Conservation (phyloP, 2,329 filamentous ascomycete species). For the Claviceps maximensis region DNA sequence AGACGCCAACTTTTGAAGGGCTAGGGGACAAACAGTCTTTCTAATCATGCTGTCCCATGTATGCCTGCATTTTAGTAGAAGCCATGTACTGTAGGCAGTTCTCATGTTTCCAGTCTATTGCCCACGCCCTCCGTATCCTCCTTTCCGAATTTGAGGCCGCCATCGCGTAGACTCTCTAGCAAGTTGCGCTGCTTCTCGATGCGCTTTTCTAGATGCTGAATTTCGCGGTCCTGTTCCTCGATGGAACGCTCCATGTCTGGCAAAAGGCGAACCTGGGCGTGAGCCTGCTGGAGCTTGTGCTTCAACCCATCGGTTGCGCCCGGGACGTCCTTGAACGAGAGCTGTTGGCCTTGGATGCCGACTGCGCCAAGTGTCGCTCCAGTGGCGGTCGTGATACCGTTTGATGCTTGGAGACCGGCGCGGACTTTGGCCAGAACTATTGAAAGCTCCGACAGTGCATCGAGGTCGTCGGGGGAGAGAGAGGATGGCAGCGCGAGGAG, state of each 20-base stretch:
- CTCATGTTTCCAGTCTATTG: constrained; percentile 28
- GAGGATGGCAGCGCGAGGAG: constrained; percentile 44
- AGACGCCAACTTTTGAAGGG: background rate
- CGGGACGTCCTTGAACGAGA: constrained; percentile 60
- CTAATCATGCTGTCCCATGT: background rate
- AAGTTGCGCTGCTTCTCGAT: constrained; percentile 49
- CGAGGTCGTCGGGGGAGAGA: constrained; percentile 70
- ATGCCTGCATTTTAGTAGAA: background rate
- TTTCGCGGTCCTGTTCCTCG: constrained; percentile 59
- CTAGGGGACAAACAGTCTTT: background rate
- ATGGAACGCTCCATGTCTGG: constrained; percentile 57
- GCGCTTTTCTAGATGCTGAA: constrained; percentile 48
- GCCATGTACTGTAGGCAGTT: background rate
- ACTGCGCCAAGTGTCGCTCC: constrained; percentile 24
- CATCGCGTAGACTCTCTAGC: constrained; percentile 39
- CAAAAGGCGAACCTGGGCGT: constrained; percentile 48
- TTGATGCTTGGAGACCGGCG: constrained; percentile 27
- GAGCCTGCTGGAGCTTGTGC: constrained; percentile 70
- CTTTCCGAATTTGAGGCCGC: constrained; percentile 23
- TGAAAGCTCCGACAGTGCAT: constrained; percentile 72
- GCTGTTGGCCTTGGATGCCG: constrained; percentile 22
- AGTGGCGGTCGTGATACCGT: constrained; percentile 25
- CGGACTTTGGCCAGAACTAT: constrained; percentile 65
- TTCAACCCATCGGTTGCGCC: constrained; percentile 67
- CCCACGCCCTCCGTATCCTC: constrained; percentile 17